Conservation (phyloP, 495 filamentous ascomycete genomes). For the Apodospora peruviana region DNA sequence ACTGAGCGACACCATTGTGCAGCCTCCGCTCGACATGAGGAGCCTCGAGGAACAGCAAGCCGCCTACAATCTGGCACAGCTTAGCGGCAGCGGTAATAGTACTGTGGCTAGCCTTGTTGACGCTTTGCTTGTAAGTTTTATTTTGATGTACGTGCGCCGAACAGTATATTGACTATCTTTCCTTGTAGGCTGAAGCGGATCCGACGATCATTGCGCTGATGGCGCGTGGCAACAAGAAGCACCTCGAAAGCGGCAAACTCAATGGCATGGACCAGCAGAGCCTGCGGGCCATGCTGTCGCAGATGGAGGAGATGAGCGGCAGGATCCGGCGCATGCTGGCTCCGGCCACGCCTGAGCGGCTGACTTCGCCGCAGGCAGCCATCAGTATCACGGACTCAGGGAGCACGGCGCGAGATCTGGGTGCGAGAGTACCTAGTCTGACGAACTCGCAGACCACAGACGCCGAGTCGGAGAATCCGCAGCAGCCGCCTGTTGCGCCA, state of each 20-base stretch:
- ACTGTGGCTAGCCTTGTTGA: constrained; percentile 32
- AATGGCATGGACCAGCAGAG: constrained; percentile 25
- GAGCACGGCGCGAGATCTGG: constrained; percentile 3
- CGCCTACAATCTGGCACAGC: constrained; percentile 50
- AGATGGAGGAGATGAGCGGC: constrained; percentile 18
- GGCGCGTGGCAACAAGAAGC: constrained; percentile 24
- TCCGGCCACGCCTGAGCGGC: constrained; percentile 2
- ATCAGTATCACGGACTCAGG: background rate
- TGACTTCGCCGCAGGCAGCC: background rate
- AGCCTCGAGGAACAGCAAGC: constrained; percentile 44
- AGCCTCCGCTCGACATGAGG: constrained; percentile 10
- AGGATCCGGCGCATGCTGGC: constrained; percentile 11
- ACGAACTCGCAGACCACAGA: constrained; percentile 14
- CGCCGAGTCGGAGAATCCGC: constrained; percentile 8
- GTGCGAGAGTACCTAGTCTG: constrained; percentile 12
- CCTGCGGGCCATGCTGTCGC: constrained; percentile 29
- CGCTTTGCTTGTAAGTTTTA: constrained; percentile 37
- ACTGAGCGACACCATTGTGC: constrained; percentile 2
- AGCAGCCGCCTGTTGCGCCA: background rate
- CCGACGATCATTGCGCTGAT: constrained; percentile 27
- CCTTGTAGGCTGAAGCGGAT: constrained; percentile 15
- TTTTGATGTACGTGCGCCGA: constrained; percentile 2
- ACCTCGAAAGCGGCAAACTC: constrained; percentile 15
- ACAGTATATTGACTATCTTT: constrained; percentile 6
- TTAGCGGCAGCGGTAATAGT: constrained; percentile 27